Conservation (phyloP, 2,329 filamentous ascomycete genomes). For the Apiospora arundinis region DNA sequence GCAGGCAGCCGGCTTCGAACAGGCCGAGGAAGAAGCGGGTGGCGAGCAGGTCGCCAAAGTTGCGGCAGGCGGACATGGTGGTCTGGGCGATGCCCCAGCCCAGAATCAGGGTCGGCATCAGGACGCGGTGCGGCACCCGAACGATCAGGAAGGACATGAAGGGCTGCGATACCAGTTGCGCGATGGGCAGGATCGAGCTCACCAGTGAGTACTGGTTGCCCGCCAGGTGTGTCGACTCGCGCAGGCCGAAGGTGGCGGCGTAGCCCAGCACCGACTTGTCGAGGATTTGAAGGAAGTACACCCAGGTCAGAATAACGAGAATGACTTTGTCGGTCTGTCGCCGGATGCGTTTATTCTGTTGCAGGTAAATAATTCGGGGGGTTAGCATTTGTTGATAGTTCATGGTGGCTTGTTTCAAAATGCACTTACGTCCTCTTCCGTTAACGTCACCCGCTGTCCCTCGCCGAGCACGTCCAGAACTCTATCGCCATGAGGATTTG, state of each 20-base stretch:
- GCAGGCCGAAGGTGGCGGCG: slow-evolving; percentile 35
- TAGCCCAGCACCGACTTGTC: slow-evolving; percentile 55
- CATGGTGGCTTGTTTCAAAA: too few relatives aligned
- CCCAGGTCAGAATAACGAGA: slow-evolving; percentile 60
- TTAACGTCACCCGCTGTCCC: slow-evolving; percentile 29
- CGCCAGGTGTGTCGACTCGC: slow-evolving; percentile 31
- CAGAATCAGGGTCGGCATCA: slow-evolving; percentile 28
- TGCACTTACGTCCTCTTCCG: slow-evolving; percentile 43
- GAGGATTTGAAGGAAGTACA: slow-evolving; percentile 66
- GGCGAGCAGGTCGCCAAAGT: slow-evolving; percentile 53
- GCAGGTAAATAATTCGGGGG: neutral
- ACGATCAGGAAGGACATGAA: neutral
- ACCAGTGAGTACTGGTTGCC: slow-evolving; percentile 36
- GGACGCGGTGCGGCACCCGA: neutral
- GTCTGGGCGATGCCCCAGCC: slow-evolving; percentile 57
- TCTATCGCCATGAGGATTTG: neutral
- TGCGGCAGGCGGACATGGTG: slow-evolving; percentile 51
- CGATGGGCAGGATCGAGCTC: slow-evolving; percentile 33
- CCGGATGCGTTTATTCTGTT: slow-evolving; percentile 60
- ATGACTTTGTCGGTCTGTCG: slow-evolving; percentile 67
- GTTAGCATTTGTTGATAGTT: neutral
- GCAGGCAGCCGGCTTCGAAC: slow-evolving; percentile 59
- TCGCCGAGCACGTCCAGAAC: neutral
- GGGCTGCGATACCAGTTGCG: slow-evolving; percentile 28
- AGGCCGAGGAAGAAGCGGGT: slow-evolving; percentile 58